phyloP scores from a whole-genome alignment of 1,139 yeast genomes.

The Candida tropicalis region DNA sequence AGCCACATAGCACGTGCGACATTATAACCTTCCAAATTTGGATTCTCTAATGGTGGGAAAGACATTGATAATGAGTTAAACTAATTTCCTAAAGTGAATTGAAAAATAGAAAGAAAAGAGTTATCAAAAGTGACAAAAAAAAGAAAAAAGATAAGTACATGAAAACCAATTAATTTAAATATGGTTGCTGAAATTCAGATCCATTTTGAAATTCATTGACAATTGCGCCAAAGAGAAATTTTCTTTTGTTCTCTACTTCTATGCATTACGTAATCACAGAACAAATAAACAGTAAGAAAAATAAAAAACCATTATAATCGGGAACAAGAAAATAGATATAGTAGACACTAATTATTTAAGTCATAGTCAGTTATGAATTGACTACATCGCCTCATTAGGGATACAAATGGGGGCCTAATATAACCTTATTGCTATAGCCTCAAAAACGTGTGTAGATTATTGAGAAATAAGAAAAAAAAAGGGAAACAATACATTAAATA shows the following conservation, averaged over 20 bases:
- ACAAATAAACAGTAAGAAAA: too few relatives aligned
- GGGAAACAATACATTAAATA: too few relatives aligned
- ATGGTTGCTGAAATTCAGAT: constrained; percentile 1
- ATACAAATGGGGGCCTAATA: too few relatives aligned
- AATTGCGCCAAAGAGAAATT: neutral
- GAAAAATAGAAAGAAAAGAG: neutral
- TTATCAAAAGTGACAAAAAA: neutral
- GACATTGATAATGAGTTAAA: constrained; percentile 3
- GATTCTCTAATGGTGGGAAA: constrained; percentile 24
- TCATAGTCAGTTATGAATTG: too few relatives aligned
- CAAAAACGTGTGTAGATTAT: too few relatives aligned
- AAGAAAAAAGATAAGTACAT: neutral
- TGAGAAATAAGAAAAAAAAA: too few relatives aligned
- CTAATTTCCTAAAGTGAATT: neutral
- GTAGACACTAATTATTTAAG: too few relatives aligned
- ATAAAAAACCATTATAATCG: too few relatives aligned
- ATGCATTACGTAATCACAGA: neutral
- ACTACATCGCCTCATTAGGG: neutral
- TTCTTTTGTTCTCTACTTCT: neutral
- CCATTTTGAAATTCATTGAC: neutral
- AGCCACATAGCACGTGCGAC: constrained; percentile 49
- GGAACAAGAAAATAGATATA: neutral
- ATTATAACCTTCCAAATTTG: constrained; percentile 55
- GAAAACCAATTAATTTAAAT: neutral
- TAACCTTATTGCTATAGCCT: too few relatives aligned